Evolutionary conservation across 2,329 filamentous ascomycete species (phyloP), one percentile per base, ranked within the genome.

Genomic region (Aspergillus sp.): DNA sequence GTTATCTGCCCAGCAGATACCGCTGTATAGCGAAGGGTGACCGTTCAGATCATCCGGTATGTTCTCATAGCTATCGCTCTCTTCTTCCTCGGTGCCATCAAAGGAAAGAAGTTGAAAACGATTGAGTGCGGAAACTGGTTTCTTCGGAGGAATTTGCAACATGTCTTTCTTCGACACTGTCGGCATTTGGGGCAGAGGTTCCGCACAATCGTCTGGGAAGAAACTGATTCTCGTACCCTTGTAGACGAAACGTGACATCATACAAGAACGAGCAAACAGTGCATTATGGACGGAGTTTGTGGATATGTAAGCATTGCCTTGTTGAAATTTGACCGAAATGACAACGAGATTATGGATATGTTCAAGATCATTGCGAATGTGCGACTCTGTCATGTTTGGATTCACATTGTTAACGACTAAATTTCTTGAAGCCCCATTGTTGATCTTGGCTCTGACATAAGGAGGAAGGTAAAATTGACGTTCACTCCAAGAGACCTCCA

Each of bases 261-360:
- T 86, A 68, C 88, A 93, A 7, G 79, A 86, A 12, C 81, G 78
- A 7, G 88, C 87, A 64, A 84, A 88, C 41, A 88, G 75, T 8
- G 88, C 85, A 49, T 85, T 83, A 57, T 85, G 77, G 7, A 94
- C 76, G 0, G 87, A 89, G 62, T 90, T 94, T 6, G 84, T 88
- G 43, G 79, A 82, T 51, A 94, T 81, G 61, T 79, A 79, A 46
- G 78, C 85, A 61, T 82, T 78, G 4, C 74, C 73, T 12, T 74
- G 70, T 3, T 67, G 64, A 61, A 86, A 84, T 6, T 68, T 66
- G 36, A 93, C 68, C 35, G 77, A 77, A 56, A 93, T 73, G 8
- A 94, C 77, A 19, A 84, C 71, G 1, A 94, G 74, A 49, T 88
- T 87, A 69, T 91, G 83, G 47, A 94, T 91, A 60, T 94, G 88